Conservation (phyloP, 192 early-diverging fungal genomes). For the Dimargaris xerosporica region DNA sequence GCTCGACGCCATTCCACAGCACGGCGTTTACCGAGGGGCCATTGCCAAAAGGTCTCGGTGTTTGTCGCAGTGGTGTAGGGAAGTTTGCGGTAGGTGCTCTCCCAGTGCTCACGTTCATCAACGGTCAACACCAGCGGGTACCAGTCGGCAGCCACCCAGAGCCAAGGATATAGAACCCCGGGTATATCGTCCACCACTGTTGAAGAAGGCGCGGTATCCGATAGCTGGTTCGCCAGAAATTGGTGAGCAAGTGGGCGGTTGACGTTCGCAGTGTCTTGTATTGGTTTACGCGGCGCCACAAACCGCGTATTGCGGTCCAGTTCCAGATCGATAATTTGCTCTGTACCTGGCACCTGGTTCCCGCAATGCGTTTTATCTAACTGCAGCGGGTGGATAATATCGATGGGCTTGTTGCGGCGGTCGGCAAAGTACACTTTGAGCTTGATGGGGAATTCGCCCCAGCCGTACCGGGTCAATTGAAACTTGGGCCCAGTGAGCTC, state of each 20-base stretch:
- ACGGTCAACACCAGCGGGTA: background rate
- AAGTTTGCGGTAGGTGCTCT: background rate
- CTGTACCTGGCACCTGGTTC: constrained; percentile 48
- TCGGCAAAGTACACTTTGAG: constrained; percentile 72
- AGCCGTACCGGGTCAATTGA: constrained; percentile 74
- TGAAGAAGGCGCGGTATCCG: no score
- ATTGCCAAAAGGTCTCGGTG: constrained; percentile 8
- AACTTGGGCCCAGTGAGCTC: constrained; percentile 65
- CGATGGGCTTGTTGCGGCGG: constrained; percentile 65
- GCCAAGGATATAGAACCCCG: constrained; percentile 4
- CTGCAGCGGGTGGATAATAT: constrained; percentile 67
- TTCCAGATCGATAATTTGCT: constrained; percentile 65
- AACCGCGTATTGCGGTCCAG: constrained; percentile 58
- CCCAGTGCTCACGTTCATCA: background rate
- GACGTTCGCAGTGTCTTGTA: no score
- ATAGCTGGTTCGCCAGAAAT: no score
- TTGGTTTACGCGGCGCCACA: no score
- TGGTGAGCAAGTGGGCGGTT: no score
- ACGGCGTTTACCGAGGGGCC: constrained; percentile 4
- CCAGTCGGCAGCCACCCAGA: constrained; percentile 10
- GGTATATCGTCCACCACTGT: background rate
- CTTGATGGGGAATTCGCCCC: constrained; percentile 87
- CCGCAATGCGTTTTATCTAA: constrained; percentile 60
- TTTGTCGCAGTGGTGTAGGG: background rate
- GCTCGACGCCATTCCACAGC: constrained; percentile 12